A percentile compares a stretch with the other conserved stretches of the same genome.
These are phyloP conservation scores for Hysterangium stoloniferum DNA, from an alignment of 768 basidiomycete genomes.

Conservation along the genomic window DNA sequence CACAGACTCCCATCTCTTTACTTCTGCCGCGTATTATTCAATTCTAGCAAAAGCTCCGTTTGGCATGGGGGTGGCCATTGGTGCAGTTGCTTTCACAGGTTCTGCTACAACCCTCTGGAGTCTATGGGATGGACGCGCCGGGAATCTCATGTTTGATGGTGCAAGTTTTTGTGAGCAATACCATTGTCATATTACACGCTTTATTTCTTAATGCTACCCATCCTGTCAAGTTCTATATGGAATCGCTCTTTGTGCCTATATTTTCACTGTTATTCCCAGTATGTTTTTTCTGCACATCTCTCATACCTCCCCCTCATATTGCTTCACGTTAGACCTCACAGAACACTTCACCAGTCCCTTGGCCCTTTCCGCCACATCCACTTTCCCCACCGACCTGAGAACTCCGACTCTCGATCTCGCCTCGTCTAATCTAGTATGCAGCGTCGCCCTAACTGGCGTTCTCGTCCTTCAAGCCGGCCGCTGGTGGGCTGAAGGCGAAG, in stretches of 20 bases:
- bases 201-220: not conserved
- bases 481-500: conserved; percentile 76
- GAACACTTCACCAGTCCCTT: conserved; percentile 55
- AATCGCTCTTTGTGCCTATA: conserved; percentile 63
- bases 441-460: conserved; percentile 83
- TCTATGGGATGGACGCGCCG: conserved; percentile 66
- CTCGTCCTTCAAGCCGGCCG: conserved; percentile 76
- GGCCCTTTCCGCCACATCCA: conserved; percentile 29
- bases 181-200: not conserved
- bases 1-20: conserved; percentile 80
- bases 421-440: conserved; percentile 77
- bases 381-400: conserved; percentile 57
- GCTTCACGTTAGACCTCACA: conserved; percentile 38
- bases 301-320: conserved; percentile 12
- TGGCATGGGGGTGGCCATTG: conserved; percentile 44
- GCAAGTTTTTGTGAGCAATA: conserved; percentile 70
- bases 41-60: conserved; percentile 62
- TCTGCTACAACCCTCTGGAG: conserved; percentile 69
- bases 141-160: conserved; percentile 88
- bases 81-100: conserved; percentile 46
- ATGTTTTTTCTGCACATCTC: conserved; percentile 22
- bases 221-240: conserved; percentile 59
- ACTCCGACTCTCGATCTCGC: conserved; percentile 69
- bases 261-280: conserved; percentile 77
- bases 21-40: conserved; percentile 74